phyloP scores from a whole-genome alignment of 768 basidiomycete genomes.

The Plicaturopsis crispa region DNA sequence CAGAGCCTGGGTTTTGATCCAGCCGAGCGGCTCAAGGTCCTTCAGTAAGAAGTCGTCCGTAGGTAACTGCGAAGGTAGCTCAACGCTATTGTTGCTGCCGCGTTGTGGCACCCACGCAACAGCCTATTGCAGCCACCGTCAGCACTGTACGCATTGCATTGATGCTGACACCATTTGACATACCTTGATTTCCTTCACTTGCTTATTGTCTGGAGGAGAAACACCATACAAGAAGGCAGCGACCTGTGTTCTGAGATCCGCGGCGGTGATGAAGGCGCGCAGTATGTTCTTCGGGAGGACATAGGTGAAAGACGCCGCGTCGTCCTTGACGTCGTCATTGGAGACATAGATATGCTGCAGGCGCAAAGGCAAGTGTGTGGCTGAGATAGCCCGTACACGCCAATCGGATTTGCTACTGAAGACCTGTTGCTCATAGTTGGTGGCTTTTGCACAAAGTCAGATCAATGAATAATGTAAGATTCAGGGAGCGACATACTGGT shows the following conservation, averaged over 20 bases:
- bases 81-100: slow-evolving; percentile 90
- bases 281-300: slow-evolving; percentile 97
- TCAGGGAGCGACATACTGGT: slow-evolving; percentile 54
- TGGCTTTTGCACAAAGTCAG: slow-evolving; percentile 31
- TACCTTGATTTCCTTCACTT: slow-evolving; percentile 96
- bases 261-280: slow-evolving; percentile 85
- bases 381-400: slow-evolving; percentile 97
- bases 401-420: slow-evolving; percentile 99
- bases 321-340: slow-evolving; percentile 98
- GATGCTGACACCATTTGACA: slow-evolving; percentile 5
- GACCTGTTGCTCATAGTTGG: slow-evolving; percentile 97
- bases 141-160: neutral
- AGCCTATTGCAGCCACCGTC: slow-evolving; percentile 34
- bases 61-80: slow-evolving; percentile 83
- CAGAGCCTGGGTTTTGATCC: slow-evolving; percentile 94
- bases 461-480: neutral
- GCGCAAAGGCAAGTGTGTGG: slow-evolving; percentile 92
- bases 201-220: slow-evolving; percentile 92
- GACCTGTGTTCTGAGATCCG: slow-evolving; percentile 94
- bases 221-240: slow-evolving; percentile 90
- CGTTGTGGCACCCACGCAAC: slow-evolving; percentile 97
- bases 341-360: slow-evolving; percentile 98
- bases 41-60: slow-evolving; percentile 93
- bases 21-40: slow-evolving; percentile 91
- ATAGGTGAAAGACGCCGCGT: slow-evolving; percentile 89